These are phyloP conservation scores for Geum urbanum DNA, from an alignment of 306 rosid genomes.

Conservation along the genomic window DNA sequence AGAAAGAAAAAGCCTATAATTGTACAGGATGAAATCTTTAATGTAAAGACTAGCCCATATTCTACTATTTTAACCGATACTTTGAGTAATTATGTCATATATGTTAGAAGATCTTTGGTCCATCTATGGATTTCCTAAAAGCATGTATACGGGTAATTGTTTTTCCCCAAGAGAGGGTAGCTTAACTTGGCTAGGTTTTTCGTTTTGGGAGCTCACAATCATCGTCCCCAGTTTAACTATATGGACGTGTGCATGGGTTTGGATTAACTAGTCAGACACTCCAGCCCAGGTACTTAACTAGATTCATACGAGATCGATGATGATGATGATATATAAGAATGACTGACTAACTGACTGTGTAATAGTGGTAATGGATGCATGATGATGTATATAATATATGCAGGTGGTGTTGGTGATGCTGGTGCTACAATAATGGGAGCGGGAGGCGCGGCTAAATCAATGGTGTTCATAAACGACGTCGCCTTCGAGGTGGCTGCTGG, in stretches of 20 bases:
- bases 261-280: slow-evolving; percentile 5
- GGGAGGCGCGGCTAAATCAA: slow-evolving; percentile 38
- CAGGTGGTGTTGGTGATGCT: slow-evolving; percentile 22
- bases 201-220: not conserved
- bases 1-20: not conserved
- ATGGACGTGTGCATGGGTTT: slow-evolving; percentile 82
- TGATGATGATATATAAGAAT: slow-evolving; percentile 4
- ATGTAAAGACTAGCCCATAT: no score
- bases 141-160: not conserved
- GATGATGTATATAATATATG: not conserved
- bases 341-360: not conserved
- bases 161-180: not conserved
- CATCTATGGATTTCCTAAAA: not conserved
- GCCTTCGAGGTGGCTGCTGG: slow-evolving; percentile 71
- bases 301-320: not conserved
- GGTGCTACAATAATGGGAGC: slow-evolving; percentile 44
- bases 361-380: slow-evolving; percentile 9
- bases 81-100: not conserved
- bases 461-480: slow-evolving; percentile 84
- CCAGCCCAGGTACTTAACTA: not conserved
- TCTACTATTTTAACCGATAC: not conserved
- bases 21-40: not conserved
- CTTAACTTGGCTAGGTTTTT: not conserved
- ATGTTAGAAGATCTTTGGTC: not conserved
- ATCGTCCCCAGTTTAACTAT: not conserved